phyloP scores from a whole-genome alignment of 2,329 filamentous ascomycete species.

The Colletotrichum echinochloae region DNA sequence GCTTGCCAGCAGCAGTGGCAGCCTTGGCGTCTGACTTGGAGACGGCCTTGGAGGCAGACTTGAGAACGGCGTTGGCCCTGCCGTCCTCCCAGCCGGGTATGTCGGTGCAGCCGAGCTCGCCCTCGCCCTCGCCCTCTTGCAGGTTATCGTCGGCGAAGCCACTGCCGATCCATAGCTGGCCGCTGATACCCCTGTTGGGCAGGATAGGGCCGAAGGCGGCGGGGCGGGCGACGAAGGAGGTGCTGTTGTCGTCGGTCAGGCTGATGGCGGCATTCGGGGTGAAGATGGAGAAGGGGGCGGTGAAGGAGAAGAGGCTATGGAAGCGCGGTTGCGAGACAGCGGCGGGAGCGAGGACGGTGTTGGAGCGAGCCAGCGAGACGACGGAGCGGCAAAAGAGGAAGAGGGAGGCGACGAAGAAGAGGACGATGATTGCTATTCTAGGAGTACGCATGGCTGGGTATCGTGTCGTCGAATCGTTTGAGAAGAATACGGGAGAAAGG shows the following conservation, averaged over 20 bases:
- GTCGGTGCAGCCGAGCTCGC: conserved; percentile 95
- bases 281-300: conserved; percentile 86
- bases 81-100: conserved; percentile 86
- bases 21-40: conserved; percentile 45
- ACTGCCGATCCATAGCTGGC: conserved; percentile 92
- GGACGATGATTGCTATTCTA: conserved; percentile 64
- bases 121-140: conserved; percentile 74
- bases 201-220: conserved; percentile 91
- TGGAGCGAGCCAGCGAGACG: conserved; percentile 51
- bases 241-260: conserved; percentile 97
- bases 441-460: conserved; percentile 63
- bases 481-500: not conserved
- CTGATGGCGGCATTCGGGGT: conserved; percentile 96
- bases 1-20: conserved; percentile 45
- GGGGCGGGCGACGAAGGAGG: conserved; percentile 92
- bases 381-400: conserved; percentile 68
- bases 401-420: conserved; percentile 65
- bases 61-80: conserved; percentile 59
- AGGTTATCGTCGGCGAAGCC: conserved; percentile 87
- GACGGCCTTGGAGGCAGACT: conserved; percentile 51
- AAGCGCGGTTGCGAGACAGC: conserved; percentile 57
- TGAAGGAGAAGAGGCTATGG: conserved; percentile 75
- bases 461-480: conserved; percentile 33
- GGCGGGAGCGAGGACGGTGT: conserved; percentile 33
- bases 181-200: conserved; percentile 81